Conservation (phyloP, 2,329 filamentous ascomycete genomes). For the Cryphonectria radicalis region DNA sequence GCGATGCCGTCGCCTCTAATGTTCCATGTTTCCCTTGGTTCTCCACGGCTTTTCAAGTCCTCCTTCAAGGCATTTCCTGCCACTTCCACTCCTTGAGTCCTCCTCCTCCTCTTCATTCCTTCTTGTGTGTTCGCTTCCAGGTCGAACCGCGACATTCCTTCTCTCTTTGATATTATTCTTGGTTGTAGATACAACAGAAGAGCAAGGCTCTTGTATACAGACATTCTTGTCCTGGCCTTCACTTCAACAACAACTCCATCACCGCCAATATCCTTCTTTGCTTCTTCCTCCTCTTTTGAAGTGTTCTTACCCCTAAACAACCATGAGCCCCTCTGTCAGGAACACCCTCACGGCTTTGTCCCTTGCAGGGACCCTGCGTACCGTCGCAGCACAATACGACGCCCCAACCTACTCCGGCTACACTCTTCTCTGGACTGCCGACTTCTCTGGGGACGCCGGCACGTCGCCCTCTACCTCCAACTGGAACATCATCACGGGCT, state of each 20-base stretch:
- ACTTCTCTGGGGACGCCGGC: constrained; percentile 48
- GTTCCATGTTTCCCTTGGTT: not conserved
- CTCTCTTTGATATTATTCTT: not conserved
- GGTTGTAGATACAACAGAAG: not conserved
- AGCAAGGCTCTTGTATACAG: not conserved
- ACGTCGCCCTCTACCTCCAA: constrained; percentile 41
- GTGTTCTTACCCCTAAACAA: not conserved
- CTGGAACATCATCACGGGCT: constrained; percentile 53
- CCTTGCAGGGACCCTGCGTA: not conserved
- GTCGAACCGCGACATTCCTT: constrained; percentile 12
- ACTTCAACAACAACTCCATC: not conserved
- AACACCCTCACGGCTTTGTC: constrained; percentile 7
- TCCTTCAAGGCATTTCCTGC: not conserved
- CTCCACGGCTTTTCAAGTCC: constrained; percentile 13
- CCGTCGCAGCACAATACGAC: constrained; percentile 4
- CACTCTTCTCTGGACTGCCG: constrained; percentile 51
- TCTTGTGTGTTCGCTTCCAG: constrained; percentile 1
- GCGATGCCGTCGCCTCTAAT: not conserved
- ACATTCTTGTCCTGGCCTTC: not conserved
- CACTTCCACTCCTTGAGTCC: constrained; percentile 10
- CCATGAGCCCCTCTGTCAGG: not conserved
- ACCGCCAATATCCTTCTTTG: not conserved
- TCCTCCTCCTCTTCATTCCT: not conserved
- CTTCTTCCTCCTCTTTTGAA: not conserved
- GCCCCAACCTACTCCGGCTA: constrained; percentile 46